Percentiles rank a stretch among this genome's conserved stretches.
Evolutionary conservation across 1,284 basidiomycete genomes (phyloP).

Genomic region (Coniophora puteana): DNA sequence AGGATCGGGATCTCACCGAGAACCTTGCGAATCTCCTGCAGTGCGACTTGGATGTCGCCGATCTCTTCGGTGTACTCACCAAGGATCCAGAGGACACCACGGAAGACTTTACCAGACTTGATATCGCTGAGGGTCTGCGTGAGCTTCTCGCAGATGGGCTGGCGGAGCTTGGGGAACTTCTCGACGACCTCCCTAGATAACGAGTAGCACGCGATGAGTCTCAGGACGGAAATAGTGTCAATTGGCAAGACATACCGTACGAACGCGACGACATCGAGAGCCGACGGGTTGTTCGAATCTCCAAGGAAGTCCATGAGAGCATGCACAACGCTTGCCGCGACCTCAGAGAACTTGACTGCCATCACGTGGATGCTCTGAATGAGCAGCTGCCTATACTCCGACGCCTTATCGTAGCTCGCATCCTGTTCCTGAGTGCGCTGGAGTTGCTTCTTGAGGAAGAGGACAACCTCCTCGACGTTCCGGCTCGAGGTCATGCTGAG

Average conservation of each 20-base stretch:
- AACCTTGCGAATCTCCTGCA: constrained; percentile 84
- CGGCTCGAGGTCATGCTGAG: constrained; percentile 93
- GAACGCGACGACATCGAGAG: constrained; percentile 94
- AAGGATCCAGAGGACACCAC: constrained; percentile 96
- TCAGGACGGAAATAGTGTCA: background rate
- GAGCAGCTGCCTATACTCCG: constrained; percentile 94
- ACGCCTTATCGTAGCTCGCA: constrained; percentile 72
- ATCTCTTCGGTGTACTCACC: constrained; percentile 86
- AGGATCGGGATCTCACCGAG: constrained; percentile 96
- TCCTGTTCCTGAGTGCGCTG: constrained; percentile 85
- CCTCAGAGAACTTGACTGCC: constrained; percentile 97
- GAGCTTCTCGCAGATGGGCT: constrained; percentile 85
- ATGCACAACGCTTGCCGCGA: constrained; percentile 94
- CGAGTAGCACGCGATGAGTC: constrained; percentile 1
- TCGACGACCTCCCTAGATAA: constrained; percentile 85
- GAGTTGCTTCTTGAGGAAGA: constrained; percentile 98
- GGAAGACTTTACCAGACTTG: constrained; percentile 97
- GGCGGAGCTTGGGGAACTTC: constrained; percentile 90
- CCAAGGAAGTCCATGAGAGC: constrained; percentile 99
- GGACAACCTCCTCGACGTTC: constrained; percentile 97
- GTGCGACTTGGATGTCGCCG: constrained; percentile 67
- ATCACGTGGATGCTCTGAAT: constrained; percentile 98
- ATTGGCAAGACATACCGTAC: constrained; percentile 59
- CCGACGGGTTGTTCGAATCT: constrained; percentile 93
- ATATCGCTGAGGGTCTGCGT: constrained; percentile 84